Conservation (phyloP, 1,139 yeast species). For the Scheffersomyces cryptocercus region DNA sequence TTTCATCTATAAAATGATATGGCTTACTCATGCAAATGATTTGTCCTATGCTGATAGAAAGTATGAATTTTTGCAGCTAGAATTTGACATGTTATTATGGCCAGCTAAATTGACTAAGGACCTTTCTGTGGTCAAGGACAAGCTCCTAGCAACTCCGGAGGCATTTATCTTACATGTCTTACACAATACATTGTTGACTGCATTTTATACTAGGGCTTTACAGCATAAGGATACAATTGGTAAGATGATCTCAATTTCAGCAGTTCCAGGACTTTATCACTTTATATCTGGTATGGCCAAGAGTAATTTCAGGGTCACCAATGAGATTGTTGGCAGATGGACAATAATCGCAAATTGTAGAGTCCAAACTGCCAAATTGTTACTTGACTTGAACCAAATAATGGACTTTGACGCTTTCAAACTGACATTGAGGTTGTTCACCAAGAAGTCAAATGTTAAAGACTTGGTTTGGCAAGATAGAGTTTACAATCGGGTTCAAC, state of each 20-base stretch:
- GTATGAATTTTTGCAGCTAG: constrained; percentile 16
- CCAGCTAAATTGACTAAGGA: constrained; percentile 23
- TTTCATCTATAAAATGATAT: constrained; percentile 16
- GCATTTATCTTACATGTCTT: constrained; percentile 22
- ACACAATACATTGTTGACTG: constrained; percentile 20
- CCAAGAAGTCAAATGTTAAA: constrained; percentile 13
- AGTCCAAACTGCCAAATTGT: constrained; percentile 14
- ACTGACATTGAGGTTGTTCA: constrained; percentile 2
- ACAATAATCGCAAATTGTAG: constrained; percentile 19
- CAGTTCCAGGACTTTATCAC: constrained; percentile 25
- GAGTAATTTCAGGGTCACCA: constrained; percentile 20
- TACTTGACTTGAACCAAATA: constrained; percentile 11
- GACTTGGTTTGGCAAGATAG: constrained; percentile 6
- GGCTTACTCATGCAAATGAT: constrained; percentile 13
- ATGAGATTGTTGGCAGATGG: constrained; percentile 19
- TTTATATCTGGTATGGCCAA: constrained; percentile 24
- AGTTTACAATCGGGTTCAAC: constrained; percentile 12
- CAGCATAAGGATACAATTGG: constrained; percentile 12
- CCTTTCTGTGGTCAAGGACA: constrained; percentile 21
- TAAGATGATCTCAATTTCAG: constrained; percentile 16
- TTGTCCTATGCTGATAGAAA: constrained; percentile 11
- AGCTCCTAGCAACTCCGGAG: constrained; percentile 20
- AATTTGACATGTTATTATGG: constrained; percentile 24
- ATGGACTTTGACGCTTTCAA: constrained; percentile 21
- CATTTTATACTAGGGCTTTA: constrained; percentile 18